phyloP scores from a whole-genome alignment of 108 stramenopile genomes.

The Stephanodiscus minutulus region DNA sequence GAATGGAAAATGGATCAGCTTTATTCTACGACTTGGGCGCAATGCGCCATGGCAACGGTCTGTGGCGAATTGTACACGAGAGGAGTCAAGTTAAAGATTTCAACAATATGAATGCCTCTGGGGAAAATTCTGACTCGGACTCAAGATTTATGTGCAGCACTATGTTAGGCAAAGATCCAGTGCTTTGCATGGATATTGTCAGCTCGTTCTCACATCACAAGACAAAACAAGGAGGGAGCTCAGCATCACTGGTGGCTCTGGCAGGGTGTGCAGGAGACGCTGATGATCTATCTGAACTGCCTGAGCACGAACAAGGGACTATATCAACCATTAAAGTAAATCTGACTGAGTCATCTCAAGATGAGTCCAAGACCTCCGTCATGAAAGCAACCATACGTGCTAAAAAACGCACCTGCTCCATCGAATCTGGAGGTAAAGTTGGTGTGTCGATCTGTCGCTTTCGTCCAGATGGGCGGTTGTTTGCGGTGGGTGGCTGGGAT shows the following conservation, averaged over 20 bases:
- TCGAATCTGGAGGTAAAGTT: conserved; percentile 63
- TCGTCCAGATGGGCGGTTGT: conserved; percentile 77
- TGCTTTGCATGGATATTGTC: conserved; percentile 71
- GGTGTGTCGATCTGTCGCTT: conserved; percentile 76
- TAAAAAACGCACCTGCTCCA: conserved; percentile 63
- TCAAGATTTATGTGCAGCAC: conserved; percentile 33
- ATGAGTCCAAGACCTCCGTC: neutral
- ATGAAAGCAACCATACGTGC: conserved; percentile 52
- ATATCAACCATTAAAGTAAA: conserved; percentile 64
- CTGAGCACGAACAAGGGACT: conserved; percentile 58
- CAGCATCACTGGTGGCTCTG: conserved; percentile 57
- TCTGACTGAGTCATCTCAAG: conserved; percentile 13
- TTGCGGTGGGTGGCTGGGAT: conserved; percentile 90
- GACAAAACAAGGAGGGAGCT: neutral
- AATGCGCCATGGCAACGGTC: conserved; percentile 18
- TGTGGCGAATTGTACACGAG: conserved; percentile 12
- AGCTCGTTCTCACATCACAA: conserved; percentile 35
- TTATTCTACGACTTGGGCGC: conserved; percentile 71
- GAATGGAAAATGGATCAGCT: conserved; percentile 81
- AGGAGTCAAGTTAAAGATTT: conserved; percentile 1
- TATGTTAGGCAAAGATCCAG: conserved; percentile 60
- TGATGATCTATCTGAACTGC: conserved; percentile 54
- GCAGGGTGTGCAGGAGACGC: conserved; percentile 83
- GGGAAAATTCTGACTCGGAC: neutral
- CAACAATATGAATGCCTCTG: neutral